phyloP scores from a whole-genome alignment of 805 yeast species.

The Wickerhamiella australiensis region DNA sequence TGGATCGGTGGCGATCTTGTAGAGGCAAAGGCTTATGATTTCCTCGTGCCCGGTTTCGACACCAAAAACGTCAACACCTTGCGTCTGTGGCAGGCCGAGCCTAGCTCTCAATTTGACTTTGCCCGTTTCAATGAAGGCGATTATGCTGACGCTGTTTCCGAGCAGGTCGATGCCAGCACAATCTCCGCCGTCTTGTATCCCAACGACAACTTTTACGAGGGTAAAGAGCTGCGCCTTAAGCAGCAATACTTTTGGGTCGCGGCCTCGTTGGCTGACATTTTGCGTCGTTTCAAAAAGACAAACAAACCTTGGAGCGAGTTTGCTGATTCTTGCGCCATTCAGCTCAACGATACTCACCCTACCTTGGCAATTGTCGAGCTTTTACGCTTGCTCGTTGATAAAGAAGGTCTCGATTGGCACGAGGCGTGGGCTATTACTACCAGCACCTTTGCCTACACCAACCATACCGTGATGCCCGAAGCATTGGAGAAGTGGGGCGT shows the following conservation, averaged over 20 bases:
- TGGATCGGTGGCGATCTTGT: conserved; percentile 90
- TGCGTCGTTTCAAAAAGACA: conserved; percentile 76
- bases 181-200: conserved; percentile 90
- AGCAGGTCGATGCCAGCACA: conserved; percentile 81
- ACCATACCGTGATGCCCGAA: conserved; percentile 90
- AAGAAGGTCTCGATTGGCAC: conserved; percentile 71
- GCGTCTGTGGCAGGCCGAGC: conserved; percentile 81
- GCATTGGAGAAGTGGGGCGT: conserved; percentile 96
- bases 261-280: conserved; percentile 82
- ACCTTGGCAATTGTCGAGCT: conserved; percentile 82
- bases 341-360: conserved; percentile 90
- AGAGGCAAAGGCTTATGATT: conserved; percentile 79
- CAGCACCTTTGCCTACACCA: conserved; percentile 77
- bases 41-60: conserved; percentile 79
- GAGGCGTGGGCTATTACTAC: conserved; percentile 78
- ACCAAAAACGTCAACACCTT: conserved; percentile 76
- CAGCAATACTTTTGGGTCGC: conserved; percentile 97
- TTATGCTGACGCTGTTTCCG: conserved; percentile 67
- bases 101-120: conserved; percentile 85
- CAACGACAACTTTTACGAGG: conserved; percentile 81
- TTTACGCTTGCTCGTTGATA: conserved; percentile 73
- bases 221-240: conserved; percentile 82
- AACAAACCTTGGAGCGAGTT: conserved; percentile 69
- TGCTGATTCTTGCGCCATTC: conserved; percentile 79
- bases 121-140: conserved; percentile 86